These are phyloP conservation scores for Buxus sempervirens DNA, from an alignment of 164 flowering plant genomes.

Conservation along the genomic window DNA sequence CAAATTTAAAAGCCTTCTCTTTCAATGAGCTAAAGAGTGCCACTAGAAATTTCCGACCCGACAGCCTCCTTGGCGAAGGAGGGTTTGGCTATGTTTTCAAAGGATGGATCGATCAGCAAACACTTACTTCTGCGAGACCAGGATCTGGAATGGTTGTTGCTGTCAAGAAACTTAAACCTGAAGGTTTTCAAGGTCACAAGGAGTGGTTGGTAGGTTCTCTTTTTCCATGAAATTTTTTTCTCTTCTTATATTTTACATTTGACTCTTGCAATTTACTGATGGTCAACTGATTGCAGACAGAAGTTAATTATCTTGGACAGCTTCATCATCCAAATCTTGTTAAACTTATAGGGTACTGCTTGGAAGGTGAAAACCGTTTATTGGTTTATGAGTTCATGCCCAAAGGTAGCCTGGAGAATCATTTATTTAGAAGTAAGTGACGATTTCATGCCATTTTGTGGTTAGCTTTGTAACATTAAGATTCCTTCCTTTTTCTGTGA, in stretches of 20 bases:
- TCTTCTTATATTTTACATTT: background rate
- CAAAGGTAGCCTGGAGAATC: conserved; percentile 45
- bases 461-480: background rate
- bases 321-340: conserved; percentile 49
- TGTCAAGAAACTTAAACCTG: conserved; percentile 62
- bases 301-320: conserved; percentile 40
- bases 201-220: conserved; percentile 62
- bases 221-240: background rate
- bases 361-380: conserved; percentile 35
- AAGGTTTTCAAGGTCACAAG: conserved; percentile 66
- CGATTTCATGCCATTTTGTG: background rate
- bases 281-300: conserved; percentile 31
- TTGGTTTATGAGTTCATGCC: conserved; percentile 46
- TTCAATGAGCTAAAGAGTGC: conserved; percentile 45
- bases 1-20: conserved; percentile 48
- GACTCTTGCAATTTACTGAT: background rate
- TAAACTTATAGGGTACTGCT: conserved; percentile 42
- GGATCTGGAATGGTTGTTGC: conserved; percentile 54
- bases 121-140: conserved; percentile 37
- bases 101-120: conserved; percentile 57
- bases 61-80: conserved; percentile 59
- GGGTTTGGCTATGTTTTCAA: conserved; percentile 65
- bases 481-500: background rate
- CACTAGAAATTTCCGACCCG: conserved; percentile 52
- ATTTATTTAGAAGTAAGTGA: conserved; percentile 38